phyloP scores from a whole-genome alignment of 768 basidiomycete species.

The Omphalotus guepiniiformis region DNA sequence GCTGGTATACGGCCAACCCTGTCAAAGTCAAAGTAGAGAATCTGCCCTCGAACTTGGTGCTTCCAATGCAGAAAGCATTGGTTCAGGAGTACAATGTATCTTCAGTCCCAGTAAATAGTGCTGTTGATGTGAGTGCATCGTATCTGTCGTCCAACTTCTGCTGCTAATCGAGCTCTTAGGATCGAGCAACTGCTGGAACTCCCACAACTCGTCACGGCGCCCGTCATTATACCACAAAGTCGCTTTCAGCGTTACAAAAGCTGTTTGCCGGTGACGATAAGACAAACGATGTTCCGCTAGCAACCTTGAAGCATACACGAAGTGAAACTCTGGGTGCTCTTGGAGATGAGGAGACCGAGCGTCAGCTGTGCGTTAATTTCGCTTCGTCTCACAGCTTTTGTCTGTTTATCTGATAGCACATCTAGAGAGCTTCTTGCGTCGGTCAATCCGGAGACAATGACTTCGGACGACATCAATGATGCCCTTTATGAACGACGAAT shows the following conservation, averaged over 20 bases:
- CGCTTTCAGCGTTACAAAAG: slow-evolving; percentile 56
- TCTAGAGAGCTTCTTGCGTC: slow-evolving; percentile 65
- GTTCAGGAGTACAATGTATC: slow-evolving; percentile 55
- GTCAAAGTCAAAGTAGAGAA: slow-evolving; percentile 67
- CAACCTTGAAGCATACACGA: slow-evolving; percentile 44
- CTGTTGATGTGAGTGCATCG: slow-evolving; percentile 28
- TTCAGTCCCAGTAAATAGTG: slow-evolving; percentile 23
- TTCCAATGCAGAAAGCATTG: slow-evolving; percentile 76
- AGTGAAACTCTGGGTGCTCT: slow-evolving; percentile 27
- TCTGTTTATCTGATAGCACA: slow-evolving; percentile 1
- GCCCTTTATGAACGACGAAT: slow-evolving; percentile 65
- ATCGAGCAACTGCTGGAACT: slow-evolving; percentile 14
- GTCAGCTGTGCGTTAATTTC: slow-evolving; percentile 55
- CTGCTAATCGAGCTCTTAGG: not conserved
- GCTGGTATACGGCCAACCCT: slow-evolving; percentile 73
- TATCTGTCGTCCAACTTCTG: not conserved
- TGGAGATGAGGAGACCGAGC: slow-evolving; percentile 63
- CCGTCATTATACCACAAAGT: slow-evolving; percentile 51
- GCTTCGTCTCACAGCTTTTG: not conserved
- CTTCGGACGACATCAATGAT: slow-evolving; percentile 55
- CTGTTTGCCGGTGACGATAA: slow-evolving; percentile 58
- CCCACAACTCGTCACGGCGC: slow-evolving; percentile 28
- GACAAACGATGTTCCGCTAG: slow-evolving; percentile 54
- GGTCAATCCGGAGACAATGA: slow-evolving; percentile 48
- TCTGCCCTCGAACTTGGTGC: slow-evolving; percentile 65